A percentile compares a stretch with the other conserved stretches of the same genome.
phyloP scores from a whole-genome alignment of 148 eudicot genomes.

The Fagopyrum homotropicum region DNA sequence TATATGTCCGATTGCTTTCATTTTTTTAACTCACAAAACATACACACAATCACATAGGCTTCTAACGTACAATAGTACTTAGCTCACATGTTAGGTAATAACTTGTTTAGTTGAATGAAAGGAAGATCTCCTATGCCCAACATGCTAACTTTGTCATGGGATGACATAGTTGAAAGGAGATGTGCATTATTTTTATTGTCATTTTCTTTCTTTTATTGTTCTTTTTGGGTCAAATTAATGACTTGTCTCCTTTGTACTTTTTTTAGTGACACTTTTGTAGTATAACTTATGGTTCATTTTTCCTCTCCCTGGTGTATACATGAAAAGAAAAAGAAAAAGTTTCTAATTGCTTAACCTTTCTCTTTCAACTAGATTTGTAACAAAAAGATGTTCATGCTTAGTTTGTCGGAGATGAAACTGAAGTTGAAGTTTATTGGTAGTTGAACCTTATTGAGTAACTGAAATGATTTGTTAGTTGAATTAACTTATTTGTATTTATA shows the following conservation, averaged over 20 bases:
- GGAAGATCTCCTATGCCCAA: neutral
- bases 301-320: conserved; percentile 3
- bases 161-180: conserved; percentile 1
- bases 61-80: neutral
- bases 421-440: too few species aligned
- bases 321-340: neutral
- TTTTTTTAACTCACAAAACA: neutral
- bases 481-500: too few species aligned
- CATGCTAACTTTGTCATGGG: conserved; percentile 11
- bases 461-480: too few species aligned
- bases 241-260: neutral
- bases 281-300: neutral
- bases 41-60: conserved; percentile 4
- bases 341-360: too few species aligned
- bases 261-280: neutral
- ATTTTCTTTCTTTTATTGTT: neutral
- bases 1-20: neutral
- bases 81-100: neutral
- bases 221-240: neutral
- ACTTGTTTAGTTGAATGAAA: neutral
- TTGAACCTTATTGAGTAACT: too few species aligned
- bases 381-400: too few species aligned
- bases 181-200: neutral
- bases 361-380: too few species aligned
- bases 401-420: too few species aligned